Conservation (phyloP, 2,329 filamentous ascomycete genomes). For the Ambrosiella xylebori region DNA sequence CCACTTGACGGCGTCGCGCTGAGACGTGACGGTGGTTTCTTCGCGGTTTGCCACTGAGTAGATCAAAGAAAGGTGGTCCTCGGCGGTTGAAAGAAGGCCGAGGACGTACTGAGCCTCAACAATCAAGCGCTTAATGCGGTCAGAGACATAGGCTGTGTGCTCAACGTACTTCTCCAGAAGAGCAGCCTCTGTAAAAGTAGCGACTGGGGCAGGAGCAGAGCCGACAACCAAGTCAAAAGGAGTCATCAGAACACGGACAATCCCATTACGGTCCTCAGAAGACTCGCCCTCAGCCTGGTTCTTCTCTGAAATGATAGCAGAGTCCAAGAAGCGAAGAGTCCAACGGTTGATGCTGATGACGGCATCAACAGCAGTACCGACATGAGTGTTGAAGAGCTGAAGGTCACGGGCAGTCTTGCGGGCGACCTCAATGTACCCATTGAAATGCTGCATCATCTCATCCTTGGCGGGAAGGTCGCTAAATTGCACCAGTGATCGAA, state of each 20-base stretch:
- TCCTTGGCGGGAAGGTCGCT: constrained; percentile 50
- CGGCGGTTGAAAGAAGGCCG: constrained; percentile 46
- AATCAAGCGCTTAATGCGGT: constrained; percentile 51
- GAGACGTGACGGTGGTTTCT: constrained; percentile 36
- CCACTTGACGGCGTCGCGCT: constrained; percentile 49
- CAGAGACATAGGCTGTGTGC: constrained; percentile 52
- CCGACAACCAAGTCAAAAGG: constrained; percentile 10
- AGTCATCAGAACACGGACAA: constrained; percentile 8
- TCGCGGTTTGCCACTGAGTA: constrained; percentile 50
- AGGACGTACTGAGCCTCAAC: constrained; percentile 53
- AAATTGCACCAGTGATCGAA: constrained; percentile 54
- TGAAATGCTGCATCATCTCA: constrained; percentile 59
- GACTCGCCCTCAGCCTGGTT: constrained; percentile 20
- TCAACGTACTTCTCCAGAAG: constrained; percentile 59
- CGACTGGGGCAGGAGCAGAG: not conserved
- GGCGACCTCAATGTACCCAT: constrained; percentile 56
- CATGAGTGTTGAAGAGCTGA: constrained; percentile 58
- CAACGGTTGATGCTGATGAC: constrained; percentile 60
- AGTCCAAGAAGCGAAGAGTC: constrained; percentile 53
- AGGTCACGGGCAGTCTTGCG: constrained; percentile 47
- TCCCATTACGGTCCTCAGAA: not conserved
- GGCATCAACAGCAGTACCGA: constrained; percentile 55
- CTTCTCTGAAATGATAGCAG: constrained; percentile 22
- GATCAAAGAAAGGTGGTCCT: constrained; percentile 53
- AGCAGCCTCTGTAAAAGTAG: constrained; percentile 29